Evolutionary conservation across 2,329 filamentous ascomycete genomes (phyloP).

Genomic region (Septoria petroselini): DNA sequence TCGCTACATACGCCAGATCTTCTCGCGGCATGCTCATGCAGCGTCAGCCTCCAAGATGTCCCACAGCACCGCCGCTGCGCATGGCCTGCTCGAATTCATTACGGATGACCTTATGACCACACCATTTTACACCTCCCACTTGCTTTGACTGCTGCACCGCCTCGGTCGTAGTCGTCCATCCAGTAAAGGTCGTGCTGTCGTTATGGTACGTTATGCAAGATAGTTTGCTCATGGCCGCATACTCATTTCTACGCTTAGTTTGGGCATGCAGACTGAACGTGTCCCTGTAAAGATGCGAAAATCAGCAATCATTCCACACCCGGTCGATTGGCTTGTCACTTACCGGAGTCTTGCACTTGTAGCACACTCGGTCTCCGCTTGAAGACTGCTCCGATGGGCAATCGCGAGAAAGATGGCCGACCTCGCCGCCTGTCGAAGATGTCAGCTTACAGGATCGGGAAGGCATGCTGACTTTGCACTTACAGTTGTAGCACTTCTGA

Average conservation of each 20-base stretch:
- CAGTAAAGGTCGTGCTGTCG: slow-evolving; percentile 32
- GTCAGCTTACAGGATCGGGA: slow-evolving; percentile 29
- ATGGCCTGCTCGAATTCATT: slow-evolving; percentile 8
- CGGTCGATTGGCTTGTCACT: too few relatives aligned
- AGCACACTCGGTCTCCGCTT: slow-evolving; percentile 91
- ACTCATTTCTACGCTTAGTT: slow-evolving; percentile 54
- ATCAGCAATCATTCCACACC: too few relatives aligned
- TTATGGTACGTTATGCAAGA: slow-evolving; percentile 26
- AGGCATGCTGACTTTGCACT: slow-evolving; percentile 32
- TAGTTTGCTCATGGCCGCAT: slow-evolving; percentile 25
- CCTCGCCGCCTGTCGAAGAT: slow-evolving; percentile 61
- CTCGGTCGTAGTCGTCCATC: slow-evolving; percentile 33
- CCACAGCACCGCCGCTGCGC: neutral
- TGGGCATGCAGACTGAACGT: slow-evolving; percentile 92
- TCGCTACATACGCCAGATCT: slow-evolving; percentile 13
- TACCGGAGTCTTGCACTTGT: slow-evolving; percentile 85
- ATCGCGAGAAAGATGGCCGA: slow-evolving; percentile 91
- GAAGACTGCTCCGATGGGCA: slow-evolving; percentile 78
- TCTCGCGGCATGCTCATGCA: slow-evolving; percentile 12
- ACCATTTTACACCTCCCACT: slow-evolving; percentile 9
- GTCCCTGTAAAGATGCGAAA: too few relatives aligned
- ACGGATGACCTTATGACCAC: slow-evolving; percentile 11
- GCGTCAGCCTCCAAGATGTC: slow-evolving; percentile 2
- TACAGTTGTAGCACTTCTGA: slow-evolving; percentile 99
- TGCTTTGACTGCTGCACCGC: slow-evolving; percentile 9